Evolutionary conservation across 78 protist species (phyloP).

Genomic region (Dictyostelium citrinum): DNA sequence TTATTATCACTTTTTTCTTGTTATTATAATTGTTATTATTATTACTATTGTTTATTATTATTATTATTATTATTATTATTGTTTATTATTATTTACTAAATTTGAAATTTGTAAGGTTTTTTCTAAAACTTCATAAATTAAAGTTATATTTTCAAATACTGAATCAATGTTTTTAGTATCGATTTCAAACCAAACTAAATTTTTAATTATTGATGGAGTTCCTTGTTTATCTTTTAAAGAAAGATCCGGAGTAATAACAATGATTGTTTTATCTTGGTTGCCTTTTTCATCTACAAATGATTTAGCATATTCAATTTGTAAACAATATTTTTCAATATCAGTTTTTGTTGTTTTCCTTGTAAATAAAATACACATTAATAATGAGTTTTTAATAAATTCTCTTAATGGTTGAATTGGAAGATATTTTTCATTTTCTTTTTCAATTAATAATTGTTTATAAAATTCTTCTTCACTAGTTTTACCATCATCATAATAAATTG

Average conservation of each 20-base stretch:
- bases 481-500: not conserved
- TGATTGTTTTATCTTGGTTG: not conserved
- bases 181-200: constrained; percentile 16
- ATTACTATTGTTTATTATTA: not conserved
- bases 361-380: constrained; percentile 4
- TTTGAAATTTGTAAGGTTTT: constrained; percentile 3
- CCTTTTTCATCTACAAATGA: not conserved
- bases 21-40: no score
- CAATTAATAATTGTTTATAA: not conserved
- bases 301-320: constrained; percentile 4
- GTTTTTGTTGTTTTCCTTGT: not conserved
- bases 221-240: not conserved
- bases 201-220: not conserved
- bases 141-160: constrained; percentile 18
- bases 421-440: not conserved
- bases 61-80: not conserved
- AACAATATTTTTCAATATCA: not conserved
- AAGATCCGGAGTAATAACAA: constrained; percentile 16
- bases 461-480: not conserved
- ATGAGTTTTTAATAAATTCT: not conserved
- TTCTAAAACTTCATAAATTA: constrained; percentile 30
- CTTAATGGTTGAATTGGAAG: not conserved
- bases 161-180: not conserved
- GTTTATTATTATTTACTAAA: not conserved
- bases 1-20: no score